Evolutionary conservation across 345 rosid genomes (phyloP).

Genomic region (Citrus unshiu): DNA sequence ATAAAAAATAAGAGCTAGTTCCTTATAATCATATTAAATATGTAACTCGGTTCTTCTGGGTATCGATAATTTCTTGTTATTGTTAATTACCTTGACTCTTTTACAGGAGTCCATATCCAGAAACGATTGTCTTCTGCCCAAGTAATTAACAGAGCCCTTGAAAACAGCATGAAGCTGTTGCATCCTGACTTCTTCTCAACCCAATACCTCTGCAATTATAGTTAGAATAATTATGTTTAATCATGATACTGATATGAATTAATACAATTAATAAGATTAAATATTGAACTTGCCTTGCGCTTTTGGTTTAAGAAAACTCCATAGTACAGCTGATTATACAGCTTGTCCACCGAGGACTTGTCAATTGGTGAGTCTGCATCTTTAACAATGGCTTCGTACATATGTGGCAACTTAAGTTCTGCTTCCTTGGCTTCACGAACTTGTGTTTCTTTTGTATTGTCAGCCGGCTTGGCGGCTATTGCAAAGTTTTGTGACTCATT

Average conservation of each 20-base stretch:
- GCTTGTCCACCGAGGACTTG: conserved; percentile 21
- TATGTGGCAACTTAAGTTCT: conserved; percentile 37
- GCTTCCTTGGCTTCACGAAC: background rate
- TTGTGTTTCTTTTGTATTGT: background rate
- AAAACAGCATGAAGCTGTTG: conserved; percentile 61
- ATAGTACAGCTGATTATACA: conserved; percentile 29
- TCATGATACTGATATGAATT: background rate
- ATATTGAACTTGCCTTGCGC: conserved; percentile 32
- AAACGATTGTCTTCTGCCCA: conserved; percentile 48
- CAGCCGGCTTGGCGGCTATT: background rate
- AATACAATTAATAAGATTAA: background rate
- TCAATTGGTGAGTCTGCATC: conserved; percentile 41
- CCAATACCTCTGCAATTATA: conserved; percentile 43
- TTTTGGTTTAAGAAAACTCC: conserved; percentile 46
- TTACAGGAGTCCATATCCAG: conserved; percentile 52
- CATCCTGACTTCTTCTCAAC: conserved; percentile 41
- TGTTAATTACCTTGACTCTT: conserved; percentile 37
- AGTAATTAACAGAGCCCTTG: conserved; percentile 50
- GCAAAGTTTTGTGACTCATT: background rate
- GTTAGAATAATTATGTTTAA: background rate
- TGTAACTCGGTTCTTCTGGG: background rate
- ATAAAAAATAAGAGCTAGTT: too few relatives aligned
- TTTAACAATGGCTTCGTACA: conserved; percentile 38
- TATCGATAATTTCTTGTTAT: background rate
- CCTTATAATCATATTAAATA: too few relatives aligned